These are phyloP conservation scores for Tricholoma flavovirens DNA, from an alignment of 768 basidiomycete genomes.

Conservation along the genomic window DNA sequence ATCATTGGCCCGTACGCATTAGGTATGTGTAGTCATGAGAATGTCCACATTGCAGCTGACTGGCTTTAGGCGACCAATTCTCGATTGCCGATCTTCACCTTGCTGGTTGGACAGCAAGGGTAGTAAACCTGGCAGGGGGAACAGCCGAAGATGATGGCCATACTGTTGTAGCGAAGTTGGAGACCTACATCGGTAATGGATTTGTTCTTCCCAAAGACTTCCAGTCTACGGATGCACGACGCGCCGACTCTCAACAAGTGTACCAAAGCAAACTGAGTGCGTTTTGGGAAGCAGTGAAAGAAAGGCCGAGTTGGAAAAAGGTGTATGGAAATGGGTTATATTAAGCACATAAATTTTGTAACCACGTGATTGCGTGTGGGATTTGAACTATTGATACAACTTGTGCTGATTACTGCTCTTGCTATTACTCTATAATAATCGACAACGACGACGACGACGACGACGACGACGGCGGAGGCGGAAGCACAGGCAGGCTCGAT, in stretches of 20 bases:
- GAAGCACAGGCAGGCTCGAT: constrained; percentile 8
- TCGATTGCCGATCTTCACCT: constrained; percentile 80
- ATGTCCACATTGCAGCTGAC: constrained; percentile 1
- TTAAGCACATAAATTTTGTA: constrained; percentile 19
- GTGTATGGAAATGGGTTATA: constrained; percentile 49
- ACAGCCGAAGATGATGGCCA: constrained; percentile 44
- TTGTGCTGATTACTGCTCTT: neutral
- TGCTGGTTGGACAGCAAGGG: constrained; percentile 63
- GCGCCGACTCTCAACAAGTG: constrained; percentile 6
- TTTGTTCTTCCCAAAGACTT: constrained; percentile 40
- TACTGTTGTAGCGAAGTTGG: constrained; percentile 44
- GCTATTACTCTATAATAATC: neutral
- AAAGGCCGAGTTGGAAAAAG: constrained; percentile 66
- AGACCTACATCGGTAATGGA: constrained; percentile 43
- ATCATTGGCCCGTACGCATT: constrained; percentile 60
- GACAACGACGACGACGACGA: constrained; percentile 7
- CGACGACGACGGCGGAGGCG: constrained; percentile 11
- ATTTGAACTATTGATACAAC: neutral
- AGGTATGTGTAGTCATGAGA: constrained; percentile 35
- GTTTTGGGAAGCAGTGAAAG: constrained; percentile 68
- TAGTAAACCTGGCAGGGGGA: constrained; percentile 57
- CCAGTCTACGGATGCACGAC: constrained; percentile 23
- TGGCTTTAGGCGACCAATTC: constrained; percentile 67
- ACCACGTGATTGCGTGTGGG: neutral
- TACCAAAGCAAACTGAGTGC: constrained; percentile 48